phyloP scores from a whole-genome alignment of 2,329 filamentous ascomycete genomes.

The Dothidotthia symphoricarpi region DNA sequence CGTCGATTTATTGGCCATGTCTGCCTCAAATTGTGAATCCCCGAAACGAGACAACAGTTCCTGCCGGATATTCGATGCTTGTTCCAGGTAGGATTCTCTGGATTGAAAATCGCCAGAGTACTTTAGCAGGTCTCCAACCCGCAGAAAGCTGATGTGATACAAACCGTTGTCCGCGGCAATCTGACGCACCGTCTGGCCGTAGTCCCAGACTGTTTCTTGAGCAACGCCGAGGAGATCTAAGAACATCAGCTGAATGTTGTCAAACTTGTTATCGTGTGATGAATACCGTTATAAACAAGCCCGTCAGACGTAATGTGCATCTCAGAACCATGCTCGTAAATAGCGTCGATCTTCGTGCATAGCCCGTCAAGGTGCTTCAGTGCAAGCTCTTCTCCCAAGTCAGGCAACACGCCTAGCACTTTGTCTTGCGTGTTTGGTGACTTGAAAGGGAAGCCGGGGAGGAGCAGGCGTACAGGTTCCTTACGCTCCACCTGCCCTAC shows the following conservation, averaged over 20 bases:
- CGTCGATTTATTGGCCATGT: conserved; percentile 31
- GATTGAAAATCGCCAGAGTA: conserved; percentile 17
- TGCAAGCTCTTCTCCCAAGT: conserved; percentile 47
- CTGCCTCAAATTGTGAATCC: conserved; percentile 25
- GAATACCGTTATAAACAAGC: conserved; percentile 42
- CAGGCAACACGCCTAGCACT: conserved; percentile 51
- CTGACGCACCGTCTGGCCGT: conserved; percentile 18
- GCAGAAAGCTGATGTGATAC: conserved; percentile 20
- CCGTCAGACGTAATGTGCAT: conserved; percentile 48
- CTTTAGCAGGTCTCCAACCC: conserved; percentile 20
- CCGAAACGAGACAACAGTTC: conserved; percentile 24
- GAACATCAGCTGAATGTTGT: background rate
- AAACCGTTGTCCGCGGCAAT: conserved; percentile 16
- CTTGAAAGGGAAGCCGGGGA: conserved; percentile 63
- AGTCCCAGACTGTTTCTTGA: conserved; percentile 46
- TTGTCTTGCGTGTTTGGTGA: conserved; percentile 57
- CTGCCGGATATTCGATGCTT: conserved; percentile 25
- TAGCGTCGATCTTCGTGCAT: conserved; percentile 41
- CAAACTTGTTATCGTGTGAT: background rate
- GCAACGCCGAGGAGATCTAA: conserved; percentile 46
- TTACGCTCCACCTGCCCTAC: conserved; percentile 17
- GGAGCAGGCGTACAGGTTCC: conserved; percentile 29
- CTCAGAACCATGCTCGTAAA: conserved; percentile 44
- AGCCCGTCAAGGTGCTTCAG: conserved; percentile 45
- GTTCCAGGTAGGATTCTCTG: conserved; percentile 22